These are phyloP conservation scores for Metschnikowia reukaufii DNA, from an alignment of 805 yeast genomes.

Conservation along the genomic window DNA sequence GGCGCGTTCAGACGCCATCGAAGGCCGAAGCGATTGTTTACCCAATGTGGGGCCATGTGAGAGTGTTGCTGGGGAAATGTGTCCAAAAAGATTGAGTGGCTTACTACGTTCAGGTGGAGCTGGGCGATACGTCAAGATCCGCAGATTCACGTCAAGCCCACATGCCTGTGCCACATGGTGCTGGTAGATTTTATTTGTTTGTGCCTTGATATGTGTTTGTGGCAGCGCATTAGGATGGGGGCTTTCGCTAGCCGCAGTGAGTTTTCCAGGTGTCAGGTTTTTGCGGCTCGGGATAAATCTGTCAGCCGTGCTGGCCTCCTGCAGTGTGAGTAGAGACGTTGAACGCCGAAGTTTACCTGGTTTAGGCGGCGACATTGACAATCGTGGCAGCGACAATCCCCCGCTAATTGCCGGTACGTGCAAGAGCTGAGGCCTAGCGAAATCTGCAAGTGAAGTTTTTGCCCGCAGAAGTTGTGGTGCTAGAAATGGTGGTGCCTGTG, in stretches of 20 bases:
- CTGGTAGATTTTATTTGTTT: conserved; percentile 60
- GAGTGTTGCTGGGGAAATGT: conserved; percentile 20
- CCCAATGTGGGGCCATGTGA: conserved; percentile 18
- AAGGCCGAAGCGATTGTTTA: conserved; percentile 42
- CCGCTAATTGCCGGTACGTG: conserved; percentile 4
- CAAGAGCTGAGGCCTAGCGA: conserved; percentile 15
- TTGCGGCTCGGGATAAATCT: conserved; percentile 46
- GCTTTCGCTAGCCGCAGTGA: conserved; percentile 30
- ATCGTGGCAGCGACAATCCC: conserved; percentile 3
- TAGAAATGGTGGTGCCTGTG: conserved; percentile 13
- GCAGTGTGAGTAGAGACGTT: conserved; percentile 16
- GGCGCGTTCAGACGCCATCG: conserved; percentile 62
- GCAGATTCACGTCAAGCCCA: conserved; percentile 77
- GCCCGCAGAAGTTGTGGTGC: conserved; percentile 12
- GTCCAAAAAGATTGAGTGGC: conserved; percentile 34
- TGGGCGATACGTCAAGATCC: conserved; percentile 87
- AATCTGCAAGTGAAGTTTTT: conserved; percentile 18
- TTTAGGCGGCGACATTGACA: conserved; percentile 20
- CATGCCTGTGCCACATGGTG: conserved; percentile 92
- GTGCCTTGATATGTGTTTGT: conserved; percentile 53
- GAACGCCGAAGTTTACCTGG: conserved; percentile 21
- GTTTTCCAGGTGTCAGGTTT: conserved; percentile 40
- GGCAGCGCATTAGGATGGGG: conserved; percentile 52
- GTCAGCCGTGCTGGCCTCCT: conserved; percentile 26
- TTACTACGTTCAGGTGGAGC: conserved; percentile 65